Evolutionary conservation across 495 filamentous ascomycete species (phyloP), one percentile per base, ranked within the genome.

Genomic region (Aspergillus hancockii): DNA sequence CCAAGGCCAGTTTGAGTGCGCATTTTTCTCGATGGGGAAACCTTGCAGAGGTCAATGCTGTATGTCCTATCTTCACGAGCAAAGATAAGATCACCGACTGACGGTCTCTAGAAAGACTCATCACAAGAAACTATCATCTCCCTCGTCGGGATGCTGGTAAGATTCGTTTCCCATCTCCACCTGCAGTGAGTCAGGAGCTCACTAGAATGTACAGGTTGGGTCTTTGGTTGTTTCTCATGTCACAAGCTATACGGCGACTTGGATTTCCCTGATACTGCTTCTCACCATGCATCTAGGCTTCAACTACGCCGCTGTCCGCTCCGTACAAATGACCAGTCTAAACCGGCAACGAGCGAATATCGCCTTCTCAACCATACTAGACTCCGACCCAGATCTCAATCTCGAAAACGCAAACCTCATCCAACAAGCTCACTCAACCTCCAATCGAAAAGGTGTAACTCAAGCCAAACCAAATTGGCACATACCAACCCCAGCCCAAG

Each of bases 41-140:
- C 73, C 71, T 98, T 43, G 93, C 90, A 12, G 93, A 98, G 71
- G 78, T 98, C 45, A 97, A 97, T 75, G 93, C 93, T 51, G 86
- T 89, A 71, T 69, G 85, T 75, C 13, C 21, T 34, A n/a, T 23
- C 25, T n/a, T 16, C 14, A 16, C 8, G 19, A 8, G 7, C 31
- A 19, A 1, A 8, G 46, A 50, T 13, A 21, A n/a, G 0, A n/a
- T 45, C 9, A 50, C 41, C 13, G 1, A 54, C 32, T 61, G 28
- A 40, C 49, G 43, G 65, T 28, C 67, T 63, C 23, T 53, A 88
- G 81, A 88, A 98, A 85, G 93, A 98, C 67, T 93, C 92, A 22
- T 93, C 90, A 59, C 93, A 98, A 77, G 93, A 98, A 75, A 98
- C 93, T 0, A 81, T 97, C 38, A 92, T 98, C 54, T 93, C 90